Conservation (phyloP, 2,329 filamentous ascomycete genomes). For the Beauveria rudraprayagi region DNA sequence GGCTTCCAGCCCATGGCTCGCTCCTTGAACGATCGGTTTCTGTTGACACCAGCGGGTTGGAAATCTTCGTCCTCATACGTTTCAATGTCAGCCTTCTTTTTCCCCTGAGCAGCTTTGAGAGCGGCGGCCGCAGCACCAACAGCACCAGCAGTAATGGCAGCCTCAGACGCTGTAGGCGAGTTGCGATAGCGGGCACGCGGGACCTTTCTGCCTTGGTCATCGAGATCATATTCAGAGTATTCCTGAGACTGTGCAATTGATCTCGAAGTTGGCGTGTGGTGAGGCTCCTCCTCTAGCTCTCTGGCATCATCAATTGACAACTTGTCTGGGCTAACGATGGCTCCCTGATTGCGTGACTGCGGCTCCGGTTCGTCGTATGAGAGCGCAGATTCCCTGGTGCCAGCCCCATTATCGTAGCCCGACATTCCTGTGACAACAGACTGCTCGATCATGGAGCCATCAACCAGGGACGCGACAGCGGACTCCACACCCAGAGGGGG, state of each 20-base stretch:
- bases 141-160: slow-evolving; percentile 49
- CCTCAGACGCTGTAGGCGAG: slow-evolving; percentile 49
- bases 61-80: slow-evolving; percentile 31
- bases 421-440: slow-evolving; percentile 62
- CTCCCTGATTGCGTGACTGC: slow-evolving; percentile 25
- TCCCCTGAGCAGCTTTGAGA: slow-evolving; percentile 41
- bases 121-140: slow-evolving; percentile 45
- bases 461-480: slow-evolving; percentile 76
- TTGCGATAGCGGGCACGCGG: slow-evolving; percentile 35
- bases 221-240: slow-evolving; percentile 48
- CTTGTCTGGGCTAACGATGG: slow-evolving; percentile 36
- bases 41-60: slow-evolving; percentile 42
- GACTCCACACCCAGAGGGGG: slow-evolving; percentile 71
- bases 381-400: slow-evolving; percentile 29
- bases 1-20: slow-evolving; percentile 49
- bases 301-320: slow-evolving; percentile 31
- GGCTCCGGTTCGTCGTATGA: slow-evolving; percentile 23
- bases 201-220: slow-evolving; percentile 51
- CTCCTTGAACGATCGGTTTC: slow-evolving; percentile 60
- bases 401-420: slow-evolving; percentile 35
- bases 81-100: slow-evolving; percentile 30
- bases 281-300: slow-evolving; percentile 31
- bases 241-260: slow-evolving; percentile 36
- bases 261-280: slow-evolving; percentile 30
- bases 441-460: slow-evolving; percentile 61